Evolutionary conservation across 768 basidiomycete genomes (phyloP).

Genomic region (Leccinellum luteum): DNA sequence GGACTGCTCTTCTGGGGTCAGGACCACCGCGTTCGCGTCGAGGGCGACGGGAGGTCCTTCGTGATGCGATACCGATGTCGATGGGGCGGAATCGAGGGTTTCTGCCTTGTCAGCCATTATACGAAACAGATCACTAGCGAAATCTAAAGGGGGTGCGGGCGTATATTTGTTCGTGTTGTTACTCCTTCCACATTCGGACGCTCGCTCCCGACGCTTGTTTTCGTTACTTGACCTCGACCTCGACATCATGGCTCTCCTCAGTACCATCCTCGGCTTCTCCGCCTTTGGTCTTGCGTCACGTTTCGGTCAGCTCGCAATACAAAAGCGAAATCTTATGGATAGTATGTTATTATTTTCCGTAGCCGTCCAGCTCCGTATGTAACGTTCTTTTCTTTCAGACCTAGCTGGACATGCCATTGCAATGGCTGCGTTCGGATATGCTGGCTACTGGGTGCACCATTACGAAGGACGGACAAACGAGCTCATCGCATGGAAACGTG

Average conservation of each 20-base stretch:
- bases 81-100: neutral
- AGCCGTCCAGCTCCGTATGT: neutral
- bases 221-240: neutral
- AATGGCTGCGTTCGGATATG: constrained; percentile 66
- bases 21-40: constrained; percentile 20
- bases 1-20: constrained; percentile 19
- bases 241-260: constrained; percentile 64
- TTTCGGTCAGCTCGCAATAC: constrained; percentile 84
- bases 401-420: constrained; percentile 67
- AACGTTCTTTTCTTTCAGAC: constrained; percentile 44
- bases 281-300: constrained; percentile 80
- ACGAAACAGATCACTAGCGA: neutral
- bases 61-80: constrained; percentile 3
- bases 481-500: constrained; percentile 62
- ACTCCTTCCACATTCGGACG: constrained; percentile 13
- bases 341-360: constrained; percentile 53
- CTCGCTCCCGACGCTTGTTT: neutral
- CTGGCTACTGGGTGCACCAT: constrained; percentile 71
- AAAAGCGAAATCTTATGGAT: constrained; percentile 72
- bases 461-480: constrained; percentile 64
- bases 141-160: neutral
- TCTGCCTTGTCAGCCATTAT: constrained; percentile 16
- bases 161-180: constrained; percentile 28
- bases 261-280: constrained; percentile 75
- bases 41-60: constrained; percentile 1